Conservation (phyloP, 371 early-diverging fungal genomes). For the Saksenaea oblongispora region DNA sequence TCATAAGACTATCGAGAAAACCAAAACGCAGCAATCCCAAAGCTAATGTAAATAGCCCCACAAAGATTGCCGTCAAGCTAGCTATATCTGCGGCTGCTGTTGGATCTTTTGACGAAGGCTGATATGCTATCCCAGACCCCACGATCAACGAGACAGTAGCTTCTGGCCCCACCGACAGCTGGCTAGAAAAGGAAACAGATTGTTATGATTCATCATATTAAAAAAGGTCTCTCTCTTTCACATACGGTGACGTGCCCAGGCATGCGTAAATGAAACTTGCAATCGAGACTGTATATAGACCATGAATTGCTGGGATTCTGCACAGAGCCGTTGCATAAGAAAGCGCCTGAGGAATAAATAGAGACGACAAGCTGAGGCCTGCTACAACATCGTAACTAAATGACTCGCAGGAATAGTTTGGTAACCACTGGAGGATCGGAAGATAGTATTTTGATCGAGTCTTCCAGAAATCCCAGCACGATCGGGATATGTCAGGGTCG, state of each 20-base stretch:
- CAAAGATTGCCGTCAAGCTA: constrained; percentile 68
- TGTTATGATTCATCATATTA: background rate
- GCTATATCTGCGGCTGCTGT: constrained; percentile 45
- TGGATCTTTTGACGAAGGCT: constrained; percentile 14
- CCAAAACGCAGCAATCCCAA: constrained; percentile 89
- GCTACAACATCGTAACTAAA: constrained; percentile 67
- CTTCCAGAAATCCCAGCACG: constrained; percentile 16
- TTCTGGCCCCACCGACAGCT: constrained; percentile 88
- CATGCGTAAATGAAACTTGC: constrained; percentile 77
- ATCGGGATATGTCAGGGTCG: background rate
- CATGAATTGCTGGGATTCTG: constrained; percentile 74
- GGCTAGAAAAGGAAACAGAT: constrained; percentile 31
- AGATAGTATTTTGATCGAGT: constrained; percentile 79
- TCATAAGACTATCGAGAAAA: constrained; percentile 89
- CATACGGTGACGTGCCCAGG: constrained; percentile 80
- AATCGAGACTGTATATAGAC: constrained; percentile 77
- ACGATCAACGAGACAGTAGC: constrained; percentile 84
- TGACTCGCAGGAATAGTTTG: constrained; percentile 55
- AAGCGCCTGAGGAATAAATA: constrained; percentile 84
- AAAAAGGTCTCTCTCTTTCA: background rate
- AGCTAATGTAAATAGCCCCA: constrained; percentile 84
- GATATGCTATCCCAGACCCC: constrained; percentile 64
- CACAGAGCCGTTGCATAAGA: constrained; percentile 62
- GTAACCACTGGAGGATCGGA: constrained; percentile 84
- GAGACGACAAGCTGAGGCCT: constrained; percentile 78